Conservation (phyloP, 768 basidiomycete genomes). For the Pulveroboletus sp. region DNA sequence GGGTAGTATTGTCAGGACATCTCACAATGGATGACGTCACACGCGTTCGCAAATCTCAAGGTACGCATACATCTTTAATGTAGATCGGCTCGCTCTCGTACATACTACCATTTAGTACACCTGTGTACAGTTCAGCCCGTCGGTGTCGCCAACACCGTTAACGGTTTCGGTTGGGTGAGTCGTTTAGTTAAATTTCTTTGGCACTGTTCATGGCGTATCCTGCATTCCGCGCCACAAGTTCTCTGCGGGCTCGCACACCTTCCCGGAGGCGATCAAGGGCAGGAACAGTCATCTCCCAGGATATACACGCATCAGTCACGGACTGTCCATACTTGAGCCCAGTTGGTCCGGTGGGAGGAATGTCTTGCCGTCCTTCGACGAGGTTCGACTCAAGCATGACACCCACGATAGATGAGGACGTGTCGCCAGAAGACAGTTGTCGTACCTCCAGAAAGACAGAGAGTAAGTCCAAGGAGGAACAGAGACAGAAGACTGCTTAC, state of each 20-base stretch:
- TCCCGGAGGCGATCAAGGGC: constrained; percentile 81
- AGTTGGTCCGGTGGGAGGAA: constrained; percentile 65
- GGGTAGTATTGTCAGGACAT: too few relatives aligned
- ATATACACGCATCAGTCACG: constrained; percentile 86
- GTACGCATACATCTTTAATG: not conserved
- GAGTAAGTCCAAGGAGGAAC: constrained; percentile 11
- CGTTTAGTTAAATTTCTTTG: constrained; percentile 15
- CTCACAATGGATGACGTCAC: constrained; percentile 9
- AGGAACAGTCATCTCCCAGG: constrained; percentile 84
- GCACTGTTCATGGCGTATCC: constrained; percentile 9
- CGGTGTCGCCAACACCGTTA: constrained; percentile 18
- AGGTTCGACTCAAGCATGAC: constrained; percentile 97
- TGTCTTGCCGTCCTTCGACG: constrained; percentile 81
- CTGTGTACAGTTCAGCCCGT: constrained; percentile 19
- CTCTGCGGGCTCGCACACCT: constrained; percentile 77
- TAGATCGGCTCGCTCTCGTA: not conserved
- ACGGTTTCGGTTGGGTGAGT: constrained; percentile 6
- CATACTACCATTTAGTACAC: not conserved
- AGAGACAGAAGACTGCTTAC: constrained; percentile 41
- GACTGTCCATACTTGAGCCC: constrained; percentile 80
- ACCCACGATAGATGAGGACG: constrained; percentile 73
- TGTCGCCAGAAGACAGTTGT: constrained; percentile 71
- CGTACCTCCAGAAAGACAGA: constrained; percentile 45
- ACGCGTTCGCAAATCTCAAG: not conserved
- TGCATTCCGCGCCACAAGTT: constrained; percentile 36